These are phyloP conservation scores for Populus tremula DNA, from an alignment of 345 rosid genomes.

Conservation along the genomic window DNA sequence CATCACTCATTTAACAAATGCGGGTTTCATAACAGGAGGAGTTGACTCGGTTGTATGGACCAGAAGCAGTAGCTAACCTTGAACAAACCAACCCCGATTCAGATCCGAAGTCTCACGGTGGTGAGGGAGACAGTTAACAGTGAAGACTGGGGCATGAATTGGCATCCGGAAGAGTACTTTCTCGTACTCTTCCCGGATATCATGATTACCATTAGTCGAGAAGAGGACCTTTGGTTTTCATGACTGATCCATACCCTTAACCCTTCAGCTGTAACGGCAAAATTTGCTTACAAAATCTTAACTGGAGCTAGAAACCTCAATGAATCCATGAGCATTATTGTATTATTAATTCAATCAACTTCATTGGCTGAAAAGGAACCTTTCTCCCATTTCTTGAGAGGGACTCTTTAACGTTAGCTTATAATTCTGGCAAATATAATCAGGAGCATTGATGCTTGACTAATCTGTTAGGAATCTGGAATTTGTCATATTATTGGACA, in stretches of 20 bases:
- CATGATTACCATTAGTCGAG: slow-evolving; percentile 6
- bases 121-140: slow-evolving; percentile 38
- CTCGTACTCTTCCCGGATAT: slow-evolving; percentile 6
- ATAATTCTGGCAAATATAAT: not conserved
- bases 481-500: not conserved
- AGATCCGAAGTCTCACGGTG: slow-evolving; percentile 27
- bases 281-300: slow-evolving; percentile 2
- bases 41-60: slow-evolving; percentile 59
- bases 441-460: not conserved
- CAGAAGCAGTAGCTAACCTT: slow-evolving; percentile 67
- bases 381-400: no score
- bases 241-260: slow-evolving; percentile 25
- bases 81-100: slow-evolving; percentile 44
- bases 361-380: not conserved
- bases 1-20: not conserved
- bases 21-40: slow-evolving; percentile 59
- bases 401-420: not conserved
- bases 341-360: not conserved
- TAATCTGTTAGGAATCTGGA: not conserved
- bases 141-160: not conserved
- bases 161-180: slow-evolving; percentile 9
- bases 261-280: slow-evolving; percentile 10
- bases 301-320: slow-evolving; percentile 1
- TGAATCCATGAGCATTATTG: not conserved
- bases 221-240: slow-evolving; percentile 14